Evolutionary conservation across 1,139 yeast genomes (phyloP), one percentile per base, ranked within the genome.

Genomic region (Nadsonia commutata): DNA sequence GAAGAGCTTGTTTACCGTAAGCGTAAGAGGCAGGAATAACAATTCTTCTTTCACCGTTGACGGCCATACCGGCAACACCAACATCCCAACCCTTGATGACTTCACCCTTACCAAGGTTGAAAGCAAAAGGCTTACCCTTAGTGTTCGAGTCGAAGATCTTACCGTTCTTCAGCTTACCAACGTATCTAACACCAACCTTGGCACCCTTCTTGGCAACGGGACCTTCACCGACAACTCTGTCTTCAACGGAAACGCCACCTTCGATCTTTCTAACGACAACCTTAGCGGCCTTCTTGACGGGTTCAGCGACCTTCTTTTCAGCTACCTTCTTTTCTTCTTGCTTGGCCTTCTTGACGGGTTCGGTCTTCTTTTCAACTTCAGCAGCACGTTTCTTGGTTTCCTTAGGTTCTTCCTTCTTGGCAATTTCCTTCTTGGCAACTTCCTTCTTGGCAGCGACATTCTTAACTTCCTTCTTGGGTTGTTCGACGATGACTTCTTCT

Each of bases 11-110:
- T 59, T 82, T 81, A 51, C 98, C 98, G 67, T 90, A 90, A 46
- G 95, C 98, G 79, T 84, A 83, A 60, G 90, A 76, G 47, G 98
- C 80, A 55, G 99, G 99, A 55, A 93, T 84, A 51, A 85, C 74
- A 52, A 93, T 86, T 71, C 98, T 80, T 74, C 99, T 86, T 74
- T 93, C 98, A 60, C 98, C 98, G 57, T 95, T 95, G 61, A 85
- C 94, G 49, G 94, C 78, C 97, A 93, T 88, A 63, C 98, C 98
- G 47, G 90, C 85, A 56, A 90, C 94, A 72, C 98, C 98, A 57
- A 88, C 74, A 63, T 90, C 99, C 81, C 95, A 90, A 52, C 97
- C 98, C 67, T 84, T 85, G 71, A 93, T 93, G 59, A 94, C 95
- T 68, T 93, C 98, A 61, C 98, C 98, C 65, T 82, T 84, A 57